Evolutionary conservation across 2,329 filamentous ascomycete species (phyloP), one percentile per base, ranked within the genome.

Genomic region (Xylaria digitata): DNA sequence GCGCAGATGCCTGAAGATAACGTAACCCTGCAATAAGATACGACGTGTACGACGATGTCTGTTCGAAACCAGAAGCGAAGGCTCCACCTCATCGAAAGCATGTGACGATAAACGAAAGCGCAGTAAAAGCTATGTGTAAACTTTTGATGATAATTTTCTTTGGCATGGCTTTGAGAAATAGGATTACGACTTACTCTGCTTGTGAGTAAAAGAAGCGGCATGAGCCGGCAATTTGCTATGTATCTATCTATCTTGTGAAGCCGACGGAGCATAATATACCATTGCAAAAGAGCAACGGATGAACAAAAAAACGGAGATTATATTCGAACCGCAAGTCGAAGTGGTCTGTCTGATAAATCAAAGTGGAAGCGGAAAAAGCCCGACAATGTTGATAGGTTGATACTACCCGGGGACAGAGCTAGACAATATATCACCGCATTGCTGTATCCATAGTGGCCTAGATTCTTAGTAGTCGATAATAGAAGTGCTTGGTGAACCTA

Each of bases 191-290:
- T 19, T 48, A 37, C 43, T 23, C 32, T 26, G 43, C 46, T 45
- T 61, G 19, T 49, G 23, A 55, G 34, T 63, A 30, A 32, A 40
- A 30, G 37, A 42, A 15, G 13, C 23, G 9, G 19, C 58, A 30
- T 45, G 32, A 34, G 40, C 13, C n/a, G 61, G 40, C 46, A 67
- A 59, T 65, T 65, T 68, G 61, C 62, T 40, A 45, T 26, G 26
- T 48, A 19, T 67, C 42, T 58, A 43, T 30, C 23, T 42, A 49
- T n/a, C 26, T 34, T 45, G 17, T 30, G 15, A 50, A 43, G 2
- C 42, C 15, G n/a, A 15, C n/a, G 21, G 45, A 42, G 43, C 30
- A 45, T 32, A 23, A 40, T 32, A 23, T 42, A 53, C 34, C 8
- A 23, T 49, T 45, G 17, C 43, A 50, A 57, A 57, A 43, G 5